Evolutionary conservation across 345 rosid species (phyloP).

Genomic region (Adansonia digitata): DNA sequence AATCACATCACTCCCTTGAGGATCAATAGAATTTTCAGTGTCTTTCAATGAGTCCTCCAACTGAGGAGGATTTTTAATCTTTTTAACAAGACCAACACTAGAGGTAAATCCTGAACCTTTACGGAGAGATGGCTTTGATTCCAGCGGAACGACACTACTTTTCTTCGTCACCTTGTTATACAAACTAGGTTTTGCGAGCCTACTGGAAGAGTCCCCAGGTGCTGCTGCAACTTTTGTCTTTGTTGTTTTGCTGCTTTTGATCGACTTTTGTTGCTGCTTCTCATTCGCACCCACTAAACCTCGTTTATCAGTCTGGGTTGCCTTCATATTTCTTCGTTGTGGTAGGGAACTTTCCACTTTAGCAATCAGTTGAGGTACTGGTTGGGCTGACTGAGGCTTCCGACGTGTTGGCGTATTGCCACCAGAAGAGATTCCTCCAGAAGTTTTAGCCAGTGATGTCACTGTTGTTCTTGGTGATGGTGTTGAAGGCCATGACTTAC

Average conservation of each 20-base stretch:
- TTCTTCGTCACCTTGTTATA: conserved; percentile 50
- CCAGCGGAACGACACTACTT: conserved; percentile 57
- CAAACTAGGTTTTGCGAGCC: conserved; percentile 41
- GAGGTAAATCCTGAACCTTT: conserved; percentile 36
- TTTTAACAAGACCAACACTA: not conserved
- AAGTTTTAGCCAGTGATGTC: conserved; percentile 35
- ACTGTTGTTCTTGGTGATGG: conserved; percentile 38
- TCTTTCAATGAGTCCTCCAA: conserved; percentile 27
- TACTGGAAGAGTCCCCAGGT: conserved; percentile 29
- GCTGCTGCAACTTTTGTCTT: conserved; percentile 29
- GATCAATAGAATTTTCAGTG: conserved; percentile 22
- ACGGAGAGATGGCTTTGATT: conserved; percentile 46
- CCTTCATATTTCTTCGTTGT: conserved; percentile 29
- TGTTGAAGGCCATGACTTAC: conserved; percentile 60
- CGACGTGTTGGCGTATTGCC: conserved; percentile 36
- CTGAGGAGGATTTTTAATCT: conserved; percentile 19
- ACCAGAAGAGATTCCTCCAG: conserved; percentile 31
- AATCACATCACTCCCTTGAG: conserved; percentile 27
- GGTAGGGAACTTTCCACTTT: conserved; percentile 37
- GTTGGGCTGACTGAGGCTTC: conserved; percentile 35
- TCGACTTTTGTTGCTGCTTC: conserved; percentile 29
- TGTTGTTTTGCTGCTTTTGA: conserved; percentile 31
- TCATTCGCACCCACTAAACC: conserved; percentile 29
- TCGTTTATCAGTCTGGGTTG: conserved; percentile 18
- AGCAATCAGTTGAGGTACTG: conserved; percentile 30